phyloP scores from a whole-genome alignment of 2,329 filamentous ascomycete genomes.

The Tolypocladium nubicola region DNA sequence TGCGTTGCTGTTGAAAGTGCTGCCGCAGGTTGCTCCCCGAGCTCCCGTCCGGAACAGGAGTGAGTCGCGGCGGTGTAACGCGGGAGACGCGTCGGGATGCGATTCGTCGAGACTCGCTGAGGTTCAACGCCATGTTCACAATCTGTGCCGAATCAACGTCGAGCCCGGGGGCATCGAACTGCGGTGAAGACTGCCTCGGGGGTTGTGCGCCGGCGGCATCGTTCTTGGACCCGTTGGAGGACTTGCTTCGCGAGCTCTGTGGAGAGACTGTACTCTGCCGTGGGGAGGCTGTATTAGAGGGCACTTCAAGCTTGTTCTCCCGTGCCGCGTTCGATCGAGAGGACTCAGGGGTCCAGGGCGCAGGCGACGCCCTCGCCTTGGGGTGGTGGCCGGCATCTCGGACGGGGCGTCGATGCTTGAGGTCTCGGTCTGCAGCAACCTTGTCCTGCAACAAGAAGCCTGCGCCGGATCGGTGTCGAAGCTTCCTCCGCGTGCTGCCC shows the following conservation, averaged over 20 bases:
- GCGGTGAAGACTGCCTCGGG: not conserved
- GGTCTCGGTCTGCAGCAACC: conserved; percentile 21
- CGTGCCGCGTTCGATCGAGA: not conserved
- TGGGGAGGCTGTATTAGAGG: not conserved
- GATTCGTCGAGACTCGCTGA: conserved; percentile 70
- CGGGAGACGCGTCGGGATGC: conserved; percentile 46
- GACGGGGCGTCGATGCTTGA: conserved; percentile 17
- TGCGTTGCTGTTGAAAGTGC: conserved; percentile 62
- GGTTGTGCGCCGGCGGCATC: not conserved
- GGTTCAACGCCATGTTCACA: conserved; percentile 79
- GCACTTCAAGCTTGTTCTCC: not conserved
- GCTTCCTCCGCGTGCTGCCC: conserved; percentile 18
- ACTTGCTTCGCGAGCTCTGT: not conserved
- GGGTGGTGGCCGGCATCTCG: conserved; percentile 11
- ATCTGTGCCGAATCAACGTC: conserved; percentile 80
- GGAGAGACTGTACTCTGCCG: not conserved
- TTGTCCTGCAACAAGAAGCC: conserved; percentile 41
- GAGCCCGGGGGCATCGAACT: conserved; percentile 18
- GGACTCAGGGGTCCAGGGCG: conserved; percentile 1
- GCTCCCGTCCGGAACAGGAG: conserved; percentile 40
- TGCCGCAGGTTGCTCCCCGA: conserved; percentile 51
- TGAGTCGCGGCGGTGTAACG: conserved; percentile 38
- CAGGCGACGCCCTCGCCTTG: conserved; percentile 9
- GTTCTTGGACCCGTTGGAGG: not conserved
- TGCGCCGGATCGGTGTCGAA: conserved; percentile 35